phyloP scores from a whole-genome alignment of 345 rosid genomes.

The Brassica juncea region DNA sequence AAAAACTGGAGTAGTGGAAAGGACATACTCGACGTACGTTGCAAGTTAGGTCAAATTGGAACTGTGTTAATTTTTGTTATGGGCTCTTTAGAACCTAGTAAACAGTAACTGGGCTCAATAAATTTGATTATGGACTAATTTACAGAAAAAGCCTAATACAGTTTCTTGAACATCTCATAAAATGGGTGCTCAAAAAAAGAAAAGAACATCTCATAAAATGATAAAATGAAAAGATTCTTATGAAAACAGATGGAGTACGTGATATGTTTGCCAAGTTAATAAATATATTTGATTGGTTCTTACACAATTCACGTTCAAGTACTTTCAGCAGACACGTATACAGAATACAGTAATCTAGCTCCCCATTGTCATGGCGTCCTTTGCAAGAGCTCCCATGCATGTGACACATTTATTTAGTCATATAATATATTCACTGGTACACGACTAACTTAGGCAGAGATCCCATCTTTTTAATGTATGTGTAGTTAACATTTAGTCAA shows the following conservation, averaged over 20 bases:
- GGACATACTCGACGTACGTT: neutral
- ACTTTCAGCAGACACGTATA: conserved; percentile 22
- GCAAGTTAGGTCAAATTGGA: neutral
- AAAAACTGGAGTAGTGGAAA: neutral
- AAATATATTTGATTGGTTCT: conserved; percentile 23
- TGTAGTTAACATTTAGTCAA: neutral
- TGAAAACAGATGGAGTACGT: too few species aligned
- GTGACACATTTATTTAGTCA: conserved; percentile 14
- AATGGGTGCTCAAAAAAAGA: too few species aligned
- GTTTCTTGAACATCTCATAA: neutral
- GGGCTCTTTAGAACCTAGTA: neutral
- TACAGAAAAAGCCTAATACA: conserved; percentile 18
- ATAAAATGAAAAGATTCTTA: too few species aligned
- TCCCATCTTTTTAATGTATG: conserved; percentile 2
- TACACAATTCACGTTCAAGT: conserved; percentile 26
- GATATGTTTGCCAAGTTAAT: neutral
- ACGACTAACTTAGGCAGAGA: conserved; percentile 25
- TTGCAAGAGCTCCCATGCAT: conserved; percentile 15
- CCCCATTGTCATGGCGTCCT: conserved; percentile 33
- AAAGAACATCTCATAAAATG: too few species aligned
- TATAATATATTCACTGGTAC: conserved; percentile 7
- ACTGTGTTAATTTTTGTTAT: neutral
- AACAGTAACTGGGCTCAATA: neutral
- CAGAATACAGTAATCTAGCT: conserved; percentile 22
- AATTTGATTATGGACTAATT: neutral